Conservation (phyloP, 805 yeast species). For the Brettanomyces bruxellensis region DNA sequence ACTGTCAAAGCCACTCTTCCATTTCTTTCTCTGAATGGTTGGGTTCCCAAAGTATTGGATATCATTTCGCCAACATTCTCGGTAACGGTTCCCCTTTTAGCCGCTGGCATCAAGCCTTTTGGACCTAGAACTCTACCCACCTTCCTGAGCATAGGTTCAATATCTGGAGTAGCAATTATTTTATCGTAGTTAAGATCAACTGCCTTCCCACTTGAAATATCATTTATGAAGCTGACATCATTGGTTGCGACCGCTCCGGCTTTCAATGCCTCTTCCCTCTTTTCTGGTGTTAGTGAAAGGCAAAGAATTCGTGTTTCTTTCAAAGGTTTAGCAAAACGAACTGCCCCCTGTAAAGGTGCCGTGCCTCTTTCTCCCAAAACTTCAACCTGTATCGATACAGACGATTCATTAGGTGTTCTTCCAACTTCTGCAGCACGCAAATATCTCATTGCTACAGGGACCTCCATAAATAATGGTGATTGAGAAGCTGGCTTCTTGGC, state of each 20-base stretch:
- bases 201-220: conserved; percentile 45
- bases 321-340: conserved; percentile 65
- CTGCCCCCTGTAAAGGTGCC: conserved; percentile 61
- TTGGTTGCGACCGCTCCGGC: conserved; percentile 65
- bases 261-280: conserved; percentile 41
- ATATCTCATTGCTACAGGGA: conserved; percentile 66
- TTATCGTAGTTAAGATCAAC: conserved; percentile 51
- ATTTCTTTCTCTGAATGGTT: conserved; percentile 70
- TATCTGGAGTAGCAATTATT: conserved; percentile 80
- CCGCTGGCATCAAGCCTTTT: conserved; percentile 78
- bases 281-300: conserved; percentile 50
- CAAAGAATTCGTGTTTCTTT: conserved; percentile 58
- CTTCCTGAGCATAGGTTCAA: conserved; percentile 49
- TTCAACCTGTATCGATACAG: conserved; percentile 55
- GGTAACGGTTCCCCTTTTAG: conserved; percentile 78
- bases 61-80: conserved; percentile 52
- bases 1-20: conserved; percentile 56
- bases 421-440: conserved; percentile 90
- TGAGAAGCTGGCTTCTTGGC: conserved; percentile 35
- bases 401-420: conserved; percentile 59
- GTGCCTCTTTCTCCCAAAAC: conserved; percentile 72
- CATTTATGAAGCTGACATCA: conserved; percentile 58
- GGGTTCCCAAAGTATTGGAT: conserved; percentile 49
- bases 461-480: conserved; percentile 61
- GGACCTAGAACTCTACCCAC: conserved; percentile 85